Evolutionary conservation across 345 rosid species (phyloP), one percentile per base, ranked within the genome.

Genomic region (Corchorus capsularis): DNA sequence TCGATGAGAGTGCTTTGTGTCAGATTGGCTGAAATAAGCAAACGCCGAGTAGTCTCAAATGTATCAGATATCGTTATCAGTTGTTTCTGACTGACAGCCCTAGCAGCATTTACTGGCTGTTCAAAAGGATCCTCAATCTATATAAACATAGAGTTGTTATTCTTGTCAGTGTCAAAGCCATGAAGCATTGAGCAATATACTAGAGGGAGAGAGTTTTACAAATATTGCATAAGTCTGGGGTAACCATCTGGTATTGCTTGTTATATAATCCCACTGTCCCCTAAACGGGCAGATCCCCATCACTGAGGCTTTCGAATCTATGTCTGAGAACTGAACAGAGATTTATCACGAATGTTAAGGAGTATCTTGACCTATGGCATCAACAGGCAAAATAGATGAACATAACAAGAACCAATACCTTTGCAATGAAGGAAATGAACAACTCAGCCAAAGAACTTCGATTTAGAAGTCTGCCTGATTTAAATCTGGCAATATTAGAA

Each of bases 71-170:
- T 92, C 79, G 69, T 86, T 13, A 54, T 73, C 80, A 95, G 78
- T 77, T 87, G 86, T 72, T 73, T 82, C 55, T 81, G 78, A 49
- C 85, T 82, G 12, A 95, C 96, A 32, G 88, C 82, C 75, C 98
- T 87, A 32, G 98, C 96, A 56, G 92, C 60, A 79, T 93, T 95
- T 83, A 84, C 90, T 10, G 94, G 93, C 83, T 89, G 97, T 86
- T 93, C 97, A 19, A 91, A 88, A 27, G 98, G 99, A 86, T 95
- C 99, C 86, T 95, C 99, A 60, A 93, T 82, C 98, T 95, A 77
- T 74, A 53, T 55, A 71, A 74, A 65, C 69, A 80, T 22, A 5
- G 3, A 49, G 66, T 56, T 8, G 22, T 61, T 34, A 10, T 32
- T 22, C 1, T 47, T 34, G n/a, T 59, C 34, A 12, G 27, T 43